These are phyloP conservation scores for Dictyostelium firmibasis DNA, from an alignment of 78 protist genomes.

Conservation along the genomic window DNA sequence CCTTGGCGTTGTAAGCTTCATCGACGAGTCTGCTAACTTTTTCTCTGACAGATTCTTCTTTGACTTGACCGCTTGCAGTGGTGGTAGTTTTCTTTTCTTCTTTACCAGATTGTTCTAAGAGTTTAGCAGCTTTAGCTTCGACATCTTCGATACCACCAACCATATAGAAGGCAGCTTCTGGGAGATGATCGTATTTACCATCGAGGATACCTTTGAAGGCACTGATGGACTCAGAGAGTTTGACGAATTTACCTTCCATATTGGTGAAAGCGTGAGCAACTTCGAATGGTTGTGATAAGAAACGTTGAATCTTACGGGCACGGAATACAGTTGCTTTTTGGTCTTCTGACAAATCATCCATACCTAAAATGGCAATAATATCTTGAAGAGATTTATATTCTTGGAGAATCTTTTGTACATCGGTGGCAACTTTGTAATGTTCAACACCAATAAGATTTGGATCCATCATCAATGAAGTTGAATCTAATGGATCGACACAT, in stretches of 20 bases:
- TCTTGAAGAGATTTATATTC: conserved; percentile 99
- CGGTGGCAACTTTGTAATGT: conserved; percentile 96
- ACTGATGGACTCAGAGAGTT: conserved; percentile 90
- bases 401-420: conserved; percentile 95
- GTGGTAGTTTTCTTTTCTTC: conserved; percentile 9
- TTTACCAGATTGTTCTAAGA: conserved; percentile 74
- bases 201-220: conserved; percentile 92
- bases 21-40: conserved; percentile 43
- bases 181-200: conserved; percentile 96
- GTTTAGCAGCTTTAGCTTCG: conserved; percentile 88
- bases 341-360: conserved; percentile 98
- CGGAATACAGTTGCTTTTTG: conserved; percentile 97
- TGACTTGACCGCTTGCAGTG: background rate
- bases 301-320: conserved; percentile 98
- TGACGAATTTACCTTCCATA: conserved; percentile 94
- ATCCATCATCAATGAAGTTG: conserved; percentile 98
- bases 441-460: conserved; percentile 95
- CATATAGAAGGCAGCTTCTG: conserved; percentile 99
- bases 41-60: conserved; percentile 29
- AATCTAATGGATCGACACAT: conserved; percentile 99
- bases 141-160: conserved; percentile 94
- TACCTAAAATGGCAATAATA: conserved; percentile 99
- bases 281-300: conserved; percentile 99
- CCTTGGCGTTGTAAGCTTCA: conserved; percentile 72
- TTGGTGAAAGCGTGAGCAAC: conserved; percentile 99